Conservation (phyloP, 192 early-diverging fungal genomes). For the Pilaira anomala region DNA sequence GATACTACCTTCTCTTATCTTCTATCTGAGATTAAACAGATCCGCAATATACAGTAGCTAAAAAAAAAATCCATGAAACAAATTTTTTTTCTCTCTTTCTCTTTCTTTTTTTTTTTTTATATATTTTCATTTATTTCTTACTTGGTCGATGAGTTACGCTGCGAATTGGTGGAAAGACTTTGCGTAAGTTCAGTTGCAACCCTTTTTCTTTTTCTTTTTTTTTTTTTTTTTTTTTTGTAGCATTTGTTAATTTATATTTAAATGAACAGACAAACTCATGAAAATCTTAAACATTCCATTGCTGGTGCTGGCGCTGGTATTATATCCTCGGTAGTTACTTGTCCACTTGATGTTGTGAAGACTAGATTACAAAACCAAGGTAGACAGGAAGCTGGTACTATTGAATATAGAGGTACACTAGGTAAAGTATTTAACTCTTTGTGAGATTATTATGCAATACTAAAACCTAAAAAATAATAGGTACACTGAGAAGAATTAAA, state of each 20-base stretch:
- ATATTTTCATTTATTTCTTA: background rate
- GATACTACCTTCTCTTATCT: no score
- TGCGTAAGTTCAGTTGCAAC: slow-evolving; percentile 13
- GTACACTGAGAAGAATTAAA: slow-evolving; percentile 70
- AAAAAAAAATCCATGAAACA: background rate
- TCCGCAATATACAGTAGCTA: no score
- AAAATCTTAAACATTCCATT: slow-evolving; percentile 69
- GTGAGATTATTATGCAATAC: background rate
- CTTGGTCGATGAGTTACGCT: slow-evolving; percentile 22
- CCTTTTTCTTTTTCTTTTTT: background rate
- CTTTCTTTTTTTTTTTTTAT: background rate
- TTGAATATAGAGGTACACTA: slow-evolving; percentile 55
- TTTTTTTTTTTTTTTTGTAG: background rate
- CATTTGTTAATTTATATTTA: background rate
- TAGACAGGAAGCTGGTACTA: slow-evolving; percentile 21
- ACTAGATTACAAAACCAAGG: slow-evolving; percentile 90
- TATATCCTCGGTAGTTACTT: slow-evolving; percentile 79
- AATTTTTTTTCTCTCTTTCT: background rate
- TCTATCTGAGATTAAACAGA: no score
- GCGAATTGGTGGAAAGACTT: slow-evolving; percentile 26
- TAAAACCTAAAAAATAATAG: slow-evolving; percentile 20
- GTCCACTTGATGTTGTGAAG: slow-evolving; percentile 94
- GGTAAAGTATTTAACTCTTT: slow-evolving; percentile 31
- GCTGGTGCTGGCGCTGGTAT: slow-evolving; percentile 81
- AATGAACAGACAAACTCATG: slow-evolving; percentile 33